Evolutionary conservation across 202 grass and related monocot genomes (phyloP).

Genomic region (Alloteropsis angusta): DNA sequence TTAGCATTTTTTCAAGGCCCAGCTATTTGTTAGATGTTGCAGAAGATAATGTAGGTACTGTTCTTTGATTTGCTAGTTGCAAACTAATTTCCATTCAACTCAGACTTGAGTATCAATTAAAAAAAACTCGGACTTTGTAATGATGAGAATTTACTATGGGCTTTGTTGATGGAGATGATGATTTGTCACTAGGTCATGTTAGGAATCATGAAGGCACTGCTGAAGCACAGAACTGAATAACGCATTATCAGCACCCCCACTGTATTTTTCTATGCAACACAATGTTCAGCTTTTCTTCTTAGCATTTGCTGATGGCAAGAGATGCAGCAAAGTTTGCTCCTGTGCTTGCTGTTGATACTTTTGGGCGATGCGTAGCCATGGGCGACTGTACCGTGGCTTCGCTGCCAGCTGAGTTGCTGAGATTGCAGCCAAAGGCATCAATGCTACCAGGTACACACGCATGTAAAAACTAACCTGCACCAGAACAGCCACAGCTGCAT

Average conservation of each 20-base stretch:
- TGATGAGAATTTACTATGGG: background rate
- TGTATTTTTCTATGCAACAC: background rate
- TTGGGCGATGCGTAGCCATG: background rate
- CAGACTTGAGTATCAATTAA: background rate
- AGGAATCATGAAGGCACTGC: background rate
- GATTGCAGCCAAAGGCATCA: background rate
- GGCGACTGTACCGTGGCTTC: background rate
- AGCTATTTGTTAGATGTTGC: background rate
- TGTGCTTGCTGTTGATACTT: background rate
- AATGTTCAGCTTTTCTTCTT: background rate
- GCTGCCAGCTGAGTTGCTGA: background rate
- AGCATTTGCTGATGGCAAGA: background rate
- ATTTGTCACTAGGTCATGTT: background rate
- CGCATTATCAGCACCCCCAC: background rate
- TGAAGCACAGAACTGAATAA: background rate
- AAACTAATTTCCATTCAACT: background rate
- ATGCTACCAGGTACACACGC: background rate
- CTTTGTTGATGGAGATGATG: background rate
- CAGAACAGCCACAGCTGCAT: conserved; percentile 4
- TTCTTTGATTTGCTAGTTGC: background rate
- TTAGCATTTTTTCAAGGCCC: background rate
- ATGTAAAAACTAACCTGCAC: background rate
- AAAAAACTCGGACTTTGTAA: background rate
- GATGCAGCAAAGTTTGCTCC: background rate
- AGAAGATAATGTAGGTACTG: background rate